Conservation (phyloP, 192 early-diverging fungal genomes). For the Funneliformis geosporum region DNA sequence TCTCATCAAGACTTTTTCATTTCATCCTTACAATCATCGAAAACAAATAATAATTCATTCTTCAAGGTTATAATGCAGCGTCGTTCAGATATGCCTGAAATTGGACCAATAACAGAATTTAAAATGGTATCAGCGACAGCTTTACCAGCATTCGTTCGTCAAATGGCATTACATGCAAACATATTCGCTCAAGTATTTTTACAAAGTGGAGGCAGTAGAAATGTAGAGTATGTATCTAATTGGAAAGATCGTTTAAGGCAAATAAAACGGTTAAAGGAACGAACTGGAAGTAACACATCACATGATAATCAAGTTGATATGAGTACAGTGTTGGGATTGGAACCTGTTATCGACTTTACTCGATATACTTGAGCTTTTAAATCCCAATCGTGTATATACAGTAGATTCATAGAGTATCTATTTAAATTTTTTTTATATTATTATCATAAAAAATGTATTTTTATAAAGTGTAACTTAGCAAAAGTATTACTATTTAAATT, state of each 20-base stretch:
- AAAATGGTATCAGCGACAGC: slow-evolving; percentile 80
- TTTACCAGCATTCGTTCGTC: slow-evolving; percentile 79
- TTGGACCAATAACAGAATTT: slow-evolving; percentile 75
- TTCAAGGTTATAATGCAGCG: slow-evolving; percentile 67
- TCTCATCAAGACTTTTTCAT: not conserved
- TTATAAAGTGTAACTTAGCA: not conserved
- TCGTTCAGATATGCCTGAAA: slow-evolving; percentile 78
- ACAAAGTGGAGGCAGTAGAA: slow-evolving; percentile 61
- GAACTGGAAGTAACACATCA: slow-evolving; percentile 23
- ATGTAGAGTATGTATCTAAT: slow-evolving; percentile 81
- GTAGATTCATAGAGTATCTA: not conserved
- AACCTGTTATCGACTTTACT: slow-evolving; percentile 58
- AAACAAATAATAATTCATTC: slow-evolving; percentile 49
- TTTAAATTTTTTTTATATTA: too few relatives aligned
- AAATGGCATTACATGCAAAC: slow-evolving; percentile 84
- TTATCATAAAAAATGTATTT: not conserved
- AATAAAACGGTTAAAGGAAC: slow-evolving; percentile 79
- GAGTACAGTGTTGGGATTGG: slow-evolving; percentile 36
- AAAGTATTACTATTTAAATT: too few relatives aligned
- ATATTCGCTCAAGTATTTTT: slow-evolving; percentile 87
- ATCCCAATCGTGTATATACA: not conserved
- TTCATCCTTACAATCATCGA: not conserved
- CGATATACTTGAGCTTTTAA: slow-evolving; percentile 43
- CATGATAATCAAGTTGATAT: slow-evolving; percentile 17
- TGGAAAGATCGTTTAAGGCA: slow-evolving; percentile 87